Conservation (phyloP, 2,329 filamentous ascomycete species). For the Beauveria bassiana region DNA sequence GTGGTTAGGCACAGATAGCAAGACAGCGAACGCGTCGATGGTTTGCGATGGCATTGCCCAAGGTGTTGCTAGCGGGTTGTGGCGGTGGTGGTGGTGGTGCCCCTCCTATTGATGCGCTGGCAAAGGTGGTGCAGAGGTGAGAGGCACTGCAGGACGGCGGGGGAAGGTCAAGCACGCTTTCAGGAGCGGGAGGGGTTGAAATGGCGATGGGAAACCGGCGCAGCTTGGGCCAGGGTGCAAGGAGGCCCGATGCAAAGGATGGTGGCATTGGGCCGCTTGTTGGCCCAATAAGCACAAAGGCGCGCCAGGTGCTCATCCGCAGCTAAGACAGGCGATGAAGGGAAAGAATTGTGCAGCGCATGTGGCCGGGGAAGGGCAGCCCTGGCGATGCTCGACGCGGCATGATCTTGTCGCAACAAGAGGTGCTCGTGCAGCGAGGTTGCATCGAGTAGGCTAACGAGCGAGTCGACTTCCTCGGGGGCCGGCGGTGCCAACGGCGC, state of each 20-base stretch:
- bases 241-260: slow-evolving; percentile 3
- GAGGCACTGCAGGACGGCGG: slow-evolving; percentile 2
- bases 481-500: not conserved
- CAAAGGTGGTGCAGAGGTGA: slow-evolving; percentile 4
- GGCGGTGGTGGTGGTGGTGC: not conserved
- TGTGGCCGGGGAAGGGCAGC: not conserved
- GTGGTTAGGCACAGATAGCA: not conserved
- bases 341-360: not conserved
- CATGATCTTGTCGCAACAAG: not conserved
- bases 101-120: slow-evolving; percentile 11
- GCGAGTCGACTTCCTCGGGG: not conserved
- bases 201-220: not conserved
- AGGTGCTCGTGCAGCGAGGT: not conserved
- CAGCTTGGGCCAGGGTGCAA: not conserved
- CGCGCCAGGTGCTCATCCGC: not conserved
- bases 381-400: not conserved
- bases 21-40: not conserved
- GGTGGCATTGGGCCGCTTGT: slow-evolving; percentile 8
- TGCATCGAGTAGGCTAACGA: not conserved
- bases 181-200: not conserved
- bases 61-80: not conserved
- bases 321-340: not conserved
- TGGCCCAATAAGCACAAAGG: not conserved
- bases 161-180: not conserved
- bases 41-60: slow-evolving; percentile 1